Evolutionary conservation across 345 rosid genomes (phyloP).

Genomic region (Arabidopsis thaliana): TAIR10.1 NC_003075.7:15773001-15773500

Average conservation of each 20-base stretch:
- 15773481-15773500: conserved; percentile 24
- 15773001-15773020: conserved; percentile 22
- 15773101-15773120: conserved; percentile 94
- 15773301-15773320: conserved; percentile 8
- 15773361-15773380: conserved; percentile 19
- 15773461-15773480: conserved; percentile 9
- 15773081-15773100: conserved; percentile 95
- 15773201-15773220: conserved; percentile 56
- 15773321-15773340: conserved; percentile 7
- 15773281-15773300: conserved; percentile 24
- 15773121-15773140: conserved; percentile 91
- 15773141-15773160: conserved; percentile 97
- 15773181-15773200: conserved; percentile 86
- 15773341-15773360: conserved; percentile 8
- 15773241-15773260: conserved; percentile 23
- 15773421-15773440: conserved; percentile 6
- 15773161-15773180: conserved; percentile 83
- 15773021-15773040: conserved; percentile 36
- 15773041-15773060: conserved; percentile 85
- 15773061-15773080: conserved; percentile 96
- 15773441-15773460: conserved; percentile 17
- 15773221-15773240: conserved; percentile 18
- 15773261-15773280: conserved; percentile 13
- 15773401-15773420: conserved; percentile 19
- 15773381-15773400: conserved; percentile 17